These are phyloP conservation scores for Pseudozyma flocculosa DNA, from an alignment of 1,284 basidiomycete genomes.

Conservation along the genomic window DNA sequence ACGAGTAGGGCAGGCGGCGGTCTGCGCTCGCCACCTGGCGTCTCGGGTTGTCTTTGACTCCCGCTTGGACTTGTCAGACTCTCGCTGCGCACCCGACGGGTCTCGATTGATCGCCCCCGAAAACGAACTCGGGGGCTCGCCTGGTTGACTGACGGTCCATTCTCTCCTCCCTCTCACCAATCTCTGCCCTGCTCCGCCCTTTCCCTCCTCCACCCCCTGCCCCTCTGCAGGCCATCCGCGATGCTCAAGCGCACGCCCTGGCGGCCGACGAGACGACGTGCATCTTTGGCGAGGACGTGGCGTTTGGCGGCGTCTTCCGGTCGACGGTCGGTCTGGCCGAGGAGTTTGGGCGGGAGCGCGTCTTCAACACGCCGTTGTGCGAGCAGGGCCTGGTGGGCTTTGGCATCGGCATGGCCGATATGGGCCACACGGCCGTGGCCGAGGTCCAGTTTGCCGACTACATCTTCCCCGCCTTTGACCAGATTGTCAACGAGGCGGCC, in stretches of 20 bases:
- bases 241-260: slow-evolving; percentile 46
- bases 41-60: too few species aligned
- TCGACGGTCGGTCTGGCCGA: slow-evolving; percentile 88
- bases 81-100: too few species aligned
- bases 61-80: too few species aligned
- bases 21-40: too few species aligned
- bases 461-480: slow-evolving; percentile 39
- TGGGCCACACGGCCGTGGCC: slow-evolving; percentile 91
- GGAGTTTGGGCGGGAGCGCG: slow-evolving; percentile 67
- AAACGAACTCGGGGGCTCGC: too few species aligned
- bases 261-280: slow-evolving; percentile 73
- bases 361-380: slow-evolving; percentile 43
- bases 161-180: not conserved
- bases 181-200: not conserved
- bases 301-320: slow-evolving; percentile 87
- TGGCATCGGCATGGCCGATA: slow-evolving; percentile 84
- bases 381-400: slow-evolving; percentile 86
- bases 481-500: slow-evolving; percentile 94
- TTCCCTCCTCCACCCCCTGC: not conserved
- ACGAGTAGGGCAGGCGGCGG: too few species aligned
- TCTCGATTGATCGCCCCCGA: too few species aligned
- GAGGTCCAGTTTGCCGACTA: slow-evolving; percentile 71
- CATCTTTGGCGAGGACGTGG: slow-evolving; percentile 70
- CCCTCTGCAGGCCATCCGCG: slow-evolving; percentile 40
- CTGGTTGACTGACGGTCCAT: slow-evolving; percentile 3